A percentile compares a stretch with the other conserved stretches of the same genome.
Conservation (phyloP, 164 flowering plant species). For the Vitis labrusca region DNA sequence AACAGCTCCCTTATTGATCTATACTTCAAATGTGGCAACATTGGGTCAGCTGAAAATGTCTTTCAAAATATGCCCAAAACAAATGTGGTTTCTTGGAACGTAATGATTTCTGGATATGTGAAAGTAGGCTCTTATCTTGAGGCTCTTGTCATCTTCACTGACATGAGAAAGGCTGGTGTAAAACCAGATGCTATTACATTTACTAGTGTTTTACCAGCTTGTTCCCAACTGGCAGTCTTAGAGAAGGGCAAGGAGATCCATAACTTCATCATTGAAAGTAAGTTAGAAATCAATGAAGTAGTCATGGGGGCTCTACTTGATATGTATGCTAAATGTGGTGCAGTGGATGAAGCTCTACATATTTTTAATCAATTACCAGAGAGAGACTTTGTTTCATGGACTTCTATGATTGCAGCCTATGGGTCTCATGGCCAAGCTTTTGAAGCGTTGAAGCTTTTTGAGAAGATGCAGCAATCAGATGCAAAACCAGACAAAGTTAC, state of each 20-base stretch:
- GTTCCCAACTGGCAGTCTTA: conserved; percentile 64
- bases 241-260: conserved; percentile 72
- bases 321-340: conserved; percentile 87
- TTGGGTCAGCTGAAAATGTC: conserved; percentile 46
- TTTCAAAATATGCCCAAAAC: conserved; percentile 39
- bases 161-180: conserved; percentile 41
- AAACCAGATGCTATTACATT: conserved; percentile 61
- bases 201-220: conserved; percentile 59
- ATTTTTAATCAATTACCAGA: conserved; percentile 47
- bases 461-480: conserved; percentile 40
- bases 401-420: conserved; percentile 79
- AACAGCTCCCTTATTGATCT: conserved; percentile 53
- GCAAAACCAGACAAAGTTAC: conserved; percentile 56
- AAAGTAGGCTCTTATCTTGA: conserved; percentile 44
- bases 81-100: conserved; percentile 58
- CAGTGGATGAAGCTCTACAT: conserved; percentile 50
- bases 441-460: conserved; percentile 61
- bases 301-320: conserved; percentile 75
- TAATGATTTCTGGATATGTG: conserved; percentile 74
- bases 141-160: conserved; percentile 47
- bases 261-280: conserved; percentile 27
- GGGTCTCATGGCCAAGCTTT: conserved; percentile 65
- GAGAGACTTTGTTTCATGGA: conserved; percentile 71
- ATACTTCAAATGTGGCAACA: conserved; percentile 60
- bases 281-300: conserved; percentile 45